These are phyloP conservation scores for Albifimbria verrucaria DNA, from an alignment of 2,329 filamentous ascomycete genomes.

Conservation along the genomic window DNA sequence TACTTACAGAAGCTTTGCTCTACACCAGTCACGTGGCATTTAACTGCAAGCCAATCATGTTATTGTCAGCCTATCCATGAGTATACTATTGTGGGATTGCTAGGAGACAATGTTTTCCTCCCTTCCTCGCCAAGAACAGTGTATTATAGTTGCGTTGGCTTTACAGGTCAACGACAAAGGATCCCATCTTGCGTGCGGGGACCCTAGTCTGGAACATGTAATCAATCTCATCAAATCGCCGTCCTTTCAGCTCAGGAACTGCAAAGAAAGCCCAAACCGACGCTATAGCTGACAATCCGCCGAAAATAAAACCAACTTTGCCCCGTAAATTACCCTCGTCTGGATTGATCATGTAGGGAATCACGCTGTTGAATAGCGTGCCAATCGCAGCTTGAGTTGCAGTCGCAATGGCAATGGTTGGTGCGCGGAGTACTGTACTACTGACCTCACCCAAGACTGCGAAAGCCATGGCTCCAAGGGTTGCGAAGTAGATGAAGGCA, in stretches of 20 bases:
- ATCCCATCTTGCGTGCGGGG: conserved; percentile 8
- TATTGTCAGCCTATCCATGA: too few species aligned
- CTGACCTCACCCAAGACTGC: conserved; percentile 13
- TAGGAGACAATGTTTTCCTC: too few species aligned
- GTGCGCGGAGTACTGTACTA: conserved; percentile 13
- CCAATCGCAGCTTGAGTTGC: conserved; percentile 13
- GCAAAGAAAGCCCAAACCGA: conserved; percentile 9
- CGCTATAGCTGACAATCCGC: conserved; percentile 3
- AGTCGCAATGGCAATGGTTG: conserved; percentile 14
- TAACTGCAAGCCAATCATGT: too few species aligned
- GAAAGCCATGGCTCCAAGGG: conserved; percentile 16
- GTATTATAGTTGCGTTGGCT: too few species aligned
- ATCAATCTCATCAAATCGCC: conserved; percentile 12
- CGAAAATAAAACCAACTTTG: conserved; percentile 11
- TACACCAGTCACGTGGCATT: too few species aligned
- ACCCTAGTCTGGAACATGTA: conserved; percentile 14
- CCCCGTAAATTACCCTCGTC: conserved; percentile 12
- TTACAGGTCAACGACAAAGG: neutral
- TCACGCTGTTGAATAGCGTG: conserved; percentile 7
- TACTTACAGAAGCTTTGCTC: too few species aligned
- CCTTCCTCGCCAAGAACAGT: too few species aligned
- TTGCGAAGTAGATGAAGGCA: conserved; percentile 6
- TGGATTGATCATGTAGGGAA: conserved; percentile 10
- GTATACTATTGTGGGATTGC: too few species aligned
- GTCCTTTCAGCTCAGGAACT: conserved; percentile 12